These are phyloP conservation scores for Paramyrothecium roridum DNA, from an alignment of 2,329 filamentous ascomycete genomes.

Conservation along the genomic window DNA sequence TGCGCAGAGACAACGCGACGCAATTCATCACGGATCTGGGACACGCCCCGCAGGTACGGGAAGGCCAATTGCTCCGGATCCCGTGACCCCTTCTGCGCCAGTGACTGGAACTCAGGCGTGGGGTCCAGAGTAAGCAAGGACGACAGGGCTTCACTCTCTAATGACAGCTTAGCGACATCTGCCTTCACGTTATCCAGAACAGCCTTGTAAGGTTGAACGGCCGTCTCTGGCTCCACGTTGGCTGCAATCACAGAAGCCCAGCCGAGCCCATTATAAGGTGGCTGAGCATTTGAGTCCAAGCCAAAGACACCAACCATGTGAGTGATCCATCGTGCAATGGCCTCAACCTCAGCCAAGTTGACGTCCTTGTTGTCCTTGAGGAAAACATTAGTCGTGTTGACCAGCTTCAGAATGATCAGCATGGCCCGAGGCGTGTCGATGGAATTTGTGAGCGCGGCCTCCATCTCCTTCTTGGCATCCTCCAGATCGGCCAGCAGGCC, in stretches of 20 bases:
- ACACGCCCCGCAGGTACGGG: slow-evolving; percentile 53
- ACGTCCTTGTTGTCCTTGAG: slow-evolving; percentile 43
- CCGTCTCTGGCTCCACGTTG: slow-evolving; percentile 39
- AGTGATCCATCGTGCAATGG: slow-evolving; percentile 75
- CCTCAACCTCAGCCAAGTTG: slow-evolving; percentile 46
- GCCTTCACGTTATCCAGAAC: slow-evolving; percentile 42
- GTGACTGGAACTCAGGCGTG: slow-evolving; percentile 41
- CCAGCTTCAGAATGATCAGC: slow-evolving; percentile 72
- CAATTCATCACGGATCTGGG: slow-evolving; percentile 59
- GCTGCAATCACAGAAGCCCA: slow-evolving; percentile 45
- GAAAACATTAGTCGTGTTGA: slow-evolving; percentile 71
- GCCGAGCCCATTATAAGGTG: slow-evolving; percentile 54
- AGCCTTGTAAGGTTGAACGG: slow-evolving; percentile 44
- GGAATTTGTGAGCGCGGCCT: slow-evolving; percentile 70
- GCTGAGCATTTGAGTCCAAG: slow-evolving; percentile 60
- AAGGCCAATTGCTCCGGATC: slow-evolving; percentile 52
- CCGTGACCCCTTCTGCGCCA: slow-evolving; percentile 41
- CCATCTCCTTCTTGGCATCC: slow-evolving; percentile 52
- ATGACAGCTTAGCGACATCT: slow-evolving; percentile 43
- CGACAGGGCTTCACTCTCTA: slow-evolving; percentile 44
- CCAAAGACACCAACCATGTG: slow-evolving; percentile 82
- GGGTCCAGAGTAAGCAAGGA: slow-evolving; percentile 41
- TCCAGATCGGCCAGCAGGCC: slow-evolving; percentile 40
- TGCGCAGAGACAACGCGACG: slow-evolving; percentile 48
- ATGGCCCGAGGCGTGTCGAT: slow-evolving; percentile 84